These are phyloP conservation scores for Hypoxylon rickii DNA, from an alignment of 495 filamentous ascomycete species.

Conservation along the genomic window DNA sequence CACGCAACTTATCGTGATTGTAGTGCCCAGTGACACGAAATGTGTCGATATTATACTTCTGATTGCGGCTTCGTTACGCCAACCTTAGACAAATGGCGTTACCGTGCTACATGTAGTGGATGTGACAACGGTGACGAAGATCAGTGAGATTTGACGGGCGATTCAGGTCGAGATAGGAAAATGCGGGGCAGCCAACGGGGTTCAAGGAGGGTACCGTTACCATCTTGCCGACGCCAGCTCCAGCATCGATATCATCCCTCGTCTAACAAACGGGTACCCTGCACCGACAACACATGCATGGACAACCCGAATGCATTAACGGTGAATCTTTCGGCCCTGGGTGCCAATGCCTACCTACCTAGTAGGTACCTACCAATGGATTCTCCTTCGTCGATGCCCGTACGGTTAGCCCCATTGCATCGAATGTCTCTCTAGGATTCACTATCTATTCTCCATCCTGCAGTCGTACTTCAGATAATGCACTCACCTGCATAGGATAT, in stretches of 20 bases:
- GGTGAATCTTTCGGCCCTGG: slow-evolving; percentile 23
- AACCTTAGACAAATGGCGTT: slow-evolving; percentile 35
- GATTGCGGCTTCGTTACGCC: slow-evolving; percentile 23
- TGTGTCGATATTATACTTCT: slow-evolving; percentile 11
- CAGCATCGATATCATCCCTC: slow-evolving; percentile 14
- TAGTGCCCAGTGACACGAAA: slow-evolving; percentile 15
- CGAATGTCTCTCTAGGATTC: slow-evolving; percentile 21
- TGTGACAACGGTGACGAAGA: slow-evolving; percentile 23
- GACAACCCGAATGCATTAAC: too few species aligned
- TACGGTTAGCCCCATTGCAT: slow-evolving; percentile 15
- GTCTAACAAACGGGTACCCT: slow-evolving; percentile 9
- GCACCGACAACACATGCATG: slow-evolving; percentile 32
- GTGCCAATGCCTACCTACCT: too few species aligned
- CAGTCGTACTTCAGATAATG: slow-evolving; percentile 30
- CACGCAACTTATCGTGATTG: slow-evolving; percentile 32
- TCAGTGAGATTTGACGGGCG: slow-evolving; percentile 12
- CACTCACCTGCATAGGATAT: slow-evolving; percentile 34
- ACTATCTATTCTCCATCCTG: slow-evolving; percentile 21
- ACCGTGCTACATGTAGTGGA: slow-evolving; percentile 24
- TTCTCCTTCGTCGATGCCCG: slow-evolving; percentile 9
- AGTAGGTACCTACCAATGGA: too few species aligned
- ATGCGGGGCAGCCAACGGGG: slow-evolving; percentile 33
- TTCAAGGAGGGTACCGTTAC: neutral
- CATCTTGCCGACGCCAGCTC: slow-evolving; percentile 1
- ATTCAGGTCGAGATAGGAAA: slow-evolving; percentile 27